Conservation (phyloP, 2,329 filamentous ascomycete species). For the Fusarium hostae region DNA sequence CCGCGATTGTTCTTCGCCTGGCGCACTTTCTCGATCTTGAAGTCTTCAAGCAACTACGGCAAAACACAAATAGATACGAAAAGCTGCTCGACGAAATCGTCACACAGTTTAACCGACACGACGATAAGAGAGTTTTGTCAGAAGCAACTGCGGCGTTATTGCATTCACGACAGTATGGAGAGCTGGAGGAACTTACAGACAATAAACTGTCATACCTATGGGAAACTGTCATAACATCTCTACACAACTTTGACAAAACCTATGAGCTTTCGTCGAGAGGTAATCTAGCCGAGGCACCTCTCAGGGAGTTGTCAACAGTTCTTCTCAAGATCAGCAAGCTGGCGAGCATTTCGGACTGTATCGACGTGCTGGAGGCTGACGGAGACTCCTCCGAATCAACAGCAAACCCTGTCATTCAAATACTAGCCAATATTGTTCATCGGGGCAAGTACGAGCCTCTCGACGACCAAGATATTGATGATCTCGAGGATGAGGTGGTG, state of each 20-base stretch:
- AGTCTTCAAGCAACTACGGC: slow-evolving; percentile 87
- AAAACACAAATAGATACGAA: slow-evolving; percentile 83
- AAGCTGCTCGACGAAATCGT: slow-evolving; percentile 90
- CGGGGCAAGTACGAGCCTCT: slow-evolving; percentile 77
- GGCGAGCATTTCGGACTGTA: slow-evolving; percentile 80
- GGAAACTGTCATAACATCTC: slow-evolving; percentile 81
- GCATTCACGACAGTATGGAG: slow-evolving; percentile 86
- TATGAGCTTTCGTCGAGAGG: slow-evolving; percentile 78
- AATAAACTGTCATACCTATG: slow-evolving; percentile 83
- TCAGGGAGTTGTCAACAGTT: slow-evolving; percentile 78
- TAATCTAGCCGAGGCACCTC: slow-evolving; percentile 70
- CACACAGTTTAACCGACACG: slow-evolving; percentile 93
- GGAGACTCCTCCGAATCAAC: slow-evolving; percentile 60
- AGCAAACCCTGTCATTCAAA: slow-evolving; percentile 66
- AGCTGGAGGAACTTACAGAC: slow-evolving; percentile 86
- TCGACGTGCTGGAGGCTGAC: slow-evolving; percentile 76
- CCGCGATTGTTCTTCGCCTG: slow-evolving; percentile 84
- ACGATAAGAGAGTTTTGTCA: slow-evolving; percentile 83
- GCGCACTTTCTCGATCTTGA: slow-evolving; percentile 89
- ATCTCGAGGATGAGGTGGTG: slow-evolving; percentile 82
- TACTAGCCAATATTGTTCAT: slow-evolving; percentile 77
- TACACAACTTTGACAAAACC: slow-evolving; percentile 76
- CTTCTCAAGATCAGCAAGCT: slow-evolving; percentile 85
- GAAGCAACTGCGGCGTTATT: slow-evolving; percentile 86
- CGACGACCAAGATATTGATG: slow-evolving; percentile 77